Base-by-base conservation (phyloP, 352 stramenopile genomes). In the Phytophthora multivora region DNA sequence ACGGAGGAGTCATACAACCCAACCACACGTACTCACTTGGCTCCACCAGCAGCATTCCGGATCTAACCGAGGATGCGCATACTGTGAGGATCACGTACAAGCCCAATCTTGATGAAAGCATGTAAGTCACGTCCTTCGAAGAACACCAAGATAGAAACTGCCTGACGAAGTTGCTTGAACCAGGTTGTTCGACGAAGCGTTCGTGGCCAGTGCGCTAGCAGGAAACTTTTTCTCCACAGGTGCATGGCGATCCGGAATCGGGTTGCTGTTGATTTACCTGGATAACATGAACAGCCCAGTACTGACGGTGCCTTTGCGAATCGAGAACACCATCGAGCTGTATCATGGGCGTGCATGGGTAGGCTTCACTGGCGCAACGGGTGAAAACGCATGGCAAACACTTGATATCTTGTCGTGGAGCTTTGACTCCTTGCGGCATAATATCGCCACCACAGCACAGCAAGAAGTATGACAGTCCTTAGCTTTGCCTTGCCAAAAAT, bases 331-430 rank as follows among this genome's bases (percentile, higher is more conserved):
- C 4, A 52, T 98, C 33, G 70, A 88, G 45, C 76, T 98, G 8
- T 76, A 86, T 40, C 92, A 96, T 40, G 83, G 83, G 9, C 81
- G 91, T 2, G 87, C 89, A 3, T 98, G 79, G 72, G 88, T 98
- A 0, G 95, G 95, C n/a, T 97, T 98, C 62, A 97, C 95, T 1
- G 89, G 88, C 2, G 79, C 90, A 25, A 98, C 95, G 0, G 91
- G 90, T 5, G 73, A 64, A 42, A 71, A 69, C 0, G 84, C 87
- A 23, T 98, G 84, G 77, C 93, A 98, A 74, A 80, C 79, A 3
- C 90, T 98, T 39, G 89, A 98, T 45, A 77, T 98, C 35, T 55
- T 97, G 13, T 83, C 77, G 9, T 97, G 89, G 88, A 59, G 60
- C 12, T 97, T 97, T 45, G 58, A 77, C 5, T 87, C 75, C 19